phyloP scores from a whole-genome alignment of 2,329 filamentous ascomycete species.

The Alternaria sp. region DNA sequence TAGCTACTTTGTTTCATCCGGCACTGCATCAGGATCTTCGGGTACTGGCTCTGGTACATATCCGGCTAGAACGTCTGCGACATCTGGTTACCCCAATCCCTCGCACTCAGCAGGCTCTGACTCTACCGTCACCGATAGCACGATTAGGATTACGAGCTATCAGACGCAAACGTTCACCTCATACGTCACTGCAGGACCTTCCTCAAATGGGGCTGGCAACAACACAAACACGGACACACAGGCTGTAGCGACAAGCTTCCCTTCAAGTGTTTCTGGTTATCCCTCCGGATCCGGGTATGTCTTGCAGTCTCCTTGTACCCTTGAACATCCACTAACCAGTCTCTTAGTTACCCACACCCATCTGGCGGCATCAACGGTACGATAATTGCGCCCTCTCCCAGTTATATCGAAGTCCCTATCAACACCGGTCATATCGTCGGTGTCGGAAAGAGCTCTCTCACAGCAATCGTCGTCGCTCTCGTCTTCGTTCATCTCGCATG shows the following conservation, averaged over 20 bases:
- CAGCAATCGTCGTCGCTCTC: conserved; percentile 39
- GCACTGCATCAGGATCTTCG: conserved; percentile 1
- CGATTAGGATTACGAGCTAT: conserved; percentile 38
- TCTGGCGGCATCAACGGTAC: conserved; percentile 35
- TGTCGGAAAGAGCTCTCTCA: conserved; percentile 36
- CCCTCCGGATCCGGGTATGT: conserved; percentile 42
- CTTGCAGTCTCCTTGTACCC: neutral
- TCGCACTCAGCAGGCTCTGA: conserved; percentile 11
- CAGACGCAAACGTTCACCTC: conserved; percentile 34
- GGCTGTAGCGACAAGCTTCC: conserved; percentile 29
- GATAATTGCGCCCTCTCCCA: conserved; percentile 34
- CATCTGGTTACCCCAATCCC: conserved; percentile 20
- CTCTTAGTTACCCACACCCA: conserved; percentile 25
- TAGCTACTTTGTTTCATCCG: neutral
- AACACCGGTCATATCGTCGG: conserved; percentile 35
- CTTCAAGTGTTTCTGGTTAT: conserved; percentile 26
- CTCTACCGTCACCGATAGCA: conserved; percentile 26
- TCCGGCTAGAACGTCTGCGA: conserved; percentile 18
- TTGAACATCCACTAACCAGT: conserved; percentile 13
- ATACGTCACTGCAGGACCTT: conserved; percentile 24
- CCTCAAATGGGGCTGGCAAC: conserved; percentile 14
- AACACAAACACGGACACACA: conserved; percentile 27
- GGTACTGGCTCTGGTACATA: conserved; percentile 17
- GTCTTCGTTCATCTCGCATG: conserved; percentile 40
- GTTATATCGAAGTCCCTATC: conserved; percentile 33